Conservation (phyloP, 108 stramenopile species). For the Skeletonema marinoi region DNA sequence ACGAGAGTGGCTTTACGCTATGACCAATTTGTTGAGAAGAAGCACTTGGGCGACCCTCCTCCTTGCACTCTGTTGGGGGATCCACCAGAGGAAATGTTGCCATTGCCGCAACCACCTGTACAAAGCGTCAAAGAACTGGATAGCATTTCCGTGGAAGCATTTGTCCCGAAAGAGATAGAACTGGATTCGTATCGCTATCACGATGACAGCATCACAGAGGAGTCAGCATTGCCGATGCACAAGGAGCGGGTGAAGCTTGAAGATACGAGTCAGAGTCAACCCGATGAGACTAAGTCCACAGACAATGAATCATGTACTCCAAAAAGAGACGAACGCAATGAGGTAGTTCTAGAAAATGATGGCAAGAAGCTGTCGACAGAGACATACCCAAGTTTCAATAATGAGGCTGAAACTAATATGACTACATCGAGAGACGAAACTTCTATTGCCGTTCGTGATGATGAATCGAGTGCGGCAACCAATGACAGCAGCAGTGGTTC, state of each 20-base stretch:
- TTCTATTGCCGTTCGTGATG: background rate
- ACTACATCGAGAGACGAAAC: background rate
- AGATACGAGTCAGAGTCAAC: background rate
- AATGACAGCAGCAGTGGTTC: background rate
- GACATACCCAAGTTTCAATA: background rate
- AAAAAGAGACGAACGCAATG: background rate
- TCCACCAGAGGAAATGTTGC: conserved; percentile 4
- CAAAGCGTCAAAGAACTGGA: background rate
- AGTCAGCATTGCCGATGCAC: background rate
- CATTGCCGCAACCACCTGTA: background rate
- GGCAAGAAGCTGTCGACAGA: background rate
- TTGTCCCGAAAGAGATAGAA: background rate
- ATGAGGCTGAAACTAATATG: background rate
- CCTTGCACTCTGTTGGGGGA: conserved; percentile 16
- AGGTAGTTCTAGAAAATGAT: no score
- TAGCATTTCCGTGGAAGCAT: background rate
- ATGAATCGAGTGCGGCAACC: background rate
- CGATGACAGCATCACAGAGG: background rate
- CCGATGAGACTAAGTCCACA: background rate
- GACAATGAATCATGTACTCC: background rate
- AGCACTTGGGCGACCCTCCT: background rate
- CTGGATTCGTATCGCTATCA: background rate
- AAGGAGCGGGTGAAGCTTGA: background rate
- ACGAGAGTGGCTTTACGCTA: background rate
- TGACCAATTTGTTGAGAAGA: background rate